Percentiles rank a stretch among this genome's conserved stretches.
phyloP scores from a whole-genome alignment of 768 basidiomycete species.

The Boletus rubescentipes region DNA sequence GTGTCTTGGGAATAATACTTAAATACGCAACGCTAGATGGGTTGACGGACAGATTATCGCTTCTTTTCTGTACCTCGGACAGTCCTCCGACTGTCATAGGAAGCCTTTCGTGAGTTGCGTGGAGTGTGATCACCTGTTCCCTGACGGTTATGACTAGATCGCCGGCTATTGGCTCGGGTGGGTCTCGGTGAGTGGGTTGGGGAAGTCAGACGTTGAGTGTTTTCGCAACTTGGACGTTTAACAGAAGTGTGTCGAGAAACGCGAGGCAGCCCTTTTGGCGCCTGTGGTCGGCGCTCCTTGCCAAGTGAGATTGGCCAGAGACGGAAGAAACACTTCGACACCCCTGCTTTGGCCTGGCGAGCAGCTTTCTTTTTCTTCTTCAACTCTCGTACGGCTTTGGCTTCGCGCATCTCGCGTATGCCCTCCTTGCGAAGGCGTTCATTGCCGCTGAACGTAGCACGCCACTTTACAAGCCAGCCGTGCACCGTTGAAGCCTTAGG shows the following conservation, averaged over 20 bases:
- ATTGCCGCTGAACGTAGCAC: slow-evolving; percentile 66
- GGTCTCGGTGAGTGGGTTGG: slow-evolving; percentile 18
- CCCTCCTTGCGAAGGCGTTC: slow-evolving; percentile 63
- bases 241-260: slow-evolving; percentile 9
- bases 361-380: slow-evolving; percentile 28
- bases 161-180: slow-evolving; percentile 15
- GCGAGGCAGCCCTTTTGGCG: slow-evolving; percentile 5
- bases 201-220: slow-evolving; percentile 12
- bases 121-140: slow-evolving; percentile 2
- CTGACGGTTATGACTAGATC: slow-evolving; percentile 18
- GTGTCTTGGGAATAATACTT: slow-evolving; percentile 9
- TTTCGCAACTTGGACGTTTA: slow-evolving; percentile 7
- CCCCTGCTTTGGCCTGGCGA: slow-evolving; percentile 16
- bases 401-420: slow-evolving; percentile 69
- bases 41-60: not conserved
- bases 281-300: slow-evolving; percentile 14
- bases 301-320: slow-evolving; percentile 30
- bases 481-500: slow-evolving; percentile 61
- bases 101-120: slow-evolving; percentile 21
- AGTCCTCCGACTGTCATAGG: slow-evolving; percentile 12
- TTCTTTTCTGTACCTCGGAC: slow-evolving; percentile 8
- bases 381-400: slow-evolving; percentile 36
- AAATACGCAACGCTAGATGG: slow-evolving; percentile 15
- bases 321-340: slow-evolving; percentile 16
- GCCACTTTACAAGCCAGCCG: slow-evolving; percentile 78